These are phyloP conservation scores for Glycine soja DNA, from an alignment of 306 rosid species.

Conservation along the genomic window DNA sequence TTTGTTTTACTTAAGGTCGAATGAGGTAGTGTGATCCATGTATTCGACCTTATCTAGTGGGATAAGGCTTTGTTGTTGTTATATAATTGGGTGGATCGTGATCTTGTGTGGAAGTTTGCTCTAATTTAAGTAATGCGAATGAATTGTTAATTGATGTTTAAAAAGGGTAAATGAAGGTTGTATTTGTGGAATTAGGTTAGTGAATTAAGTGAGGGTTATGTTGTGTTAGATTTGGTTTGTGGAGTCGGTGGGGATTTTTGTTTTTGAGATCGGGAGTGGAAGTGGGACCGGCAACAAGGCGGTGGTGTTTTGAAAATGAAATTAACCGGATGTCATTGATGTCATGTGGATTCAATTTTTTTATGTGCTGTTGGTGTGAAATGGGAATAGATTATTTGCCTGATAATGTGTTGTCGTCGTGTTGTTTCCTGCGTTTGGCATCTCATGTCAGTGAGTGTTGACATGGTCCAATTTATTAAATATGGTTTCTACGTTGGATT, in stretches of 20 bases:
- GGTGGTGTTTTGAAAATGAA: background rate
- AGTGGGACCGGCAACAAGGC: background rate
- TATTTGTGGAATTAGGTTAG: constrained; percentile 22
- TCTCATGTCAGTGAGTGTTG: background rate
- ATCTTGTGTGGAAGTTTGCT: constrained; percentile 18
- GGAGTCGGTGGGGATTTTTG: background rate
- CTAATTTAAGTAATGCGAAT: background rate
- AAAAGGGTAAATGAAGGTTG: background rate
- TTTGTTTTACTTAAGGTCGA: background rate
- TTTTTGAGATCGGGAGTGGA: constrained; percentile 25
- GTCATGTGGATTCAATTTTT: background rate
- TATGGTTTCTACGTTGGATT: background rate
- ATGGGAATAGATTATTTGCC: background rate
- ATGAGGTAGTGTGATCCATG: background rate
- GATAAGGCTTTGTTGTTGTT: background rate
- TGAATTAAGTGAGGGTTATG: background rate
- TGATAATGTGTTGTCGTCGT: background rate
- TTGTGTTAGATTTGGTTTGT: constrained; percentile 6
- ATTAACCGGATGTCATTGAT: background rate
- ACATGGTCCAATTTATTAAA: constrained; percentile 4
- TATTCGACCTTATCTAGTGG: background rate
- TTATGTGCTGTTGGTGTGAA: background rate
- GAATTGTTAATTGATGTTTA: background rate
- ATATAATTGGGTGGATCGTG: constrained; percentile 44
- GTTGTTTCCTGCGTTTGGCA: background rate